Conservation (phyloP, 2,329 filamentous ascomycete species). For the Colletotrichum sansevieriae region DNA sequence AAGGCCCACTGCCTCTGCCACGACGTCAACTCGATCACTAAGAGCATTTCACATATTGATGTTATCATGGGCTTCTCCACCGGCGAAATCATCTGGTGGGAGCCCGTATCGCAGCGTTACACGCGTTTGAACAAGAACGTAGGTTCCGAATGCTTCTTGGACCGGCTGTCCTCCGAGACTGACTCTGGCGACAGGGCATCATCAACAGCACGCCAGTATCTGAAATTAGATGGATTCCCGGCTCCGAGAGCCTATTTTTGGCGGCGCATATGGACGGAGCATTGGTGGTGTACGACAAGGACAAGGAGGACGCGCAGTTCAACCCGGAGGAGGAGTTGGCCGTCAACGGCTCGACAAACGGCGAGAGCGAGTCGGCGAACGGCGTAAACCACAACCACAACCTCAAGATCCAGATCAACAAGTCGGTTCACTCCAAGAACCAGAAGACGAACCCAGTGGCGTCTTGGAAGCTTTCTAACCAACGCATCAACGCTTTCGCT, state of each 20-base stretch:
- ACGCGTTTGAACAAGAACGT: slow-evolving; percentile 96
- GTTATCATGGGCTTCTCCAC: slow-evolving; percentile 96
- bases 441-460: slow-evolving; percentile 95
- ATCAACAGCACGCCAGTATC: slow-evolving; percentile 90
- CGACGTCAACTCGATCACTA: slow-evolving; percentile 88
- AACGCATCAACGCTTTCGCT: slow-evolving; percentile 89
- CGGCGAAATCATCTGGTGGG: slow-evolving; percentile 98
- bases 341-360: slow-evolving; percentile 52
- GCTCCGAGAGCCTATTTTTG: slow-evolving; percentile 92
- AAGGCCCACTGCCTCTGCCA: slow-evolving; percentile 96
- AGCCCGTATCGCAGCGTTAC: slow-evolving; percentile 96
- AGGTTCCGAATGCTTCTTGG: slow-evolving; percentile 46
- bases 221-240: slow-evolving; percentile 92
- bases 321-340: slow-evolving; percentile 72
- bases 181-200: slow-evolving; percentile 70
- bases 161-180: slow-evolving; percentile 19
- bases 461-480: slow-evolving; percentile 92
- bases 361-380: slow-evolving; percentile 49
- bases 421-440: slow-evolving; percentile 93
- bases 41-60: slow-evolving; percentile 84
- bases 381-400: slow-evolving; percentile 54
- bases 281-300: slow-evolving; percentile 95
- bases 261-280: slow-evolving; percentile 93
- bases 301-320: slow-evolving; percentile 90
- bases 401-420: slow-evolving; percentile 78